Evolutionary conservation across 176 grass and related monocot species (phyloP).

Genomic region (Otatea glauca): DNA sequence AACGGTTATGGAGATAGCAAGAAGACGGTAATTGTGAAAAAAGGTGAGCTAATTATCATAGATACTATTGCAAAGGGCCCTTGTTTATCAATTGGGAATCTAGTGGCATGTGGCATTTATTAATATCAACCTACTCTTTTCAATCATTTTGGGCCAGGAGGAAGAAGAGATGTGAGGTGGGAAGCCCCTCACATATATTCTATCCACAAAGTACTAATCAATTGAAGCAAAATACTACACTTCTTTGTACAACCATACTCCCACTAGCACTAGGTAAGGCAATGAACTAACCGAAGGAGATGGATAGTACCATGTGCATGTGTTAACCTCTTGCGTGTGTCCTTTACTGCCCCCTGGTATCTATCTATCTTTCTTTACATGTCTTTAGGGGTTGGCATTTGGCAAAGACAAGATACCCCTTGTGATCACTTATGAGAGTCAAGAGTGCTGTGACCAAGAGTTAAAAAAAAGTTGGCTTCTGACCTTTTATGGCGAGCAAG

Average conservation of each 20-base stretch:
- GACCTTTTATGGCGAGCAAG: conserved; percentile 43
- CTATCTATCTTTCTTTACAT: not conserved
- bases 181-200: not conserved
- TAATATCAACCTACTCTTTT: conserved; percentile 26
- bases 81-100: conserved; percentile 24
- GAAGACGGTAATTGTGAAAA: not conserved
- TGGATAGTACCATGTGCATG: conserved; percentile 12
- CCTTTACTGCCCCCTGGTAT: conserved; percentile 31
- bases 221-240: not conserved
- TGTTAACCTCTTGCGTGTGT: conserved; percentile 31
- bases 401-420: conserved; percentile 13
- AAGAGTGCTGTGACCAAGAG: conserved; percentile 5
- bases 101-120: conserved; percentile 24
- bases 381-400: conserved; percentile 47
- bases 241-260: not conserved
- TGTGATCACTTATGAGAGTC: not conserved
- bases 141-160: not conserved
- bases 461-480: conserved; percentile 28
- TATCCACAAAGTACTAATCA: not conserved
- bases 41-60: not conserved
- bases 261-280: not conserved
- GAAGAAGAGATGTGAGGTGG: not conserved
- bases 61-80: not conserved
- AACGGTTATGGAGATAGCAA: not conserved
- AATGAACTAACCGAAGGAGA: not conserved